phyloP scores from a whole-genome alignment of 1,284 basidiomycete species.

The Pyrrhoderma noxium region DNA sequence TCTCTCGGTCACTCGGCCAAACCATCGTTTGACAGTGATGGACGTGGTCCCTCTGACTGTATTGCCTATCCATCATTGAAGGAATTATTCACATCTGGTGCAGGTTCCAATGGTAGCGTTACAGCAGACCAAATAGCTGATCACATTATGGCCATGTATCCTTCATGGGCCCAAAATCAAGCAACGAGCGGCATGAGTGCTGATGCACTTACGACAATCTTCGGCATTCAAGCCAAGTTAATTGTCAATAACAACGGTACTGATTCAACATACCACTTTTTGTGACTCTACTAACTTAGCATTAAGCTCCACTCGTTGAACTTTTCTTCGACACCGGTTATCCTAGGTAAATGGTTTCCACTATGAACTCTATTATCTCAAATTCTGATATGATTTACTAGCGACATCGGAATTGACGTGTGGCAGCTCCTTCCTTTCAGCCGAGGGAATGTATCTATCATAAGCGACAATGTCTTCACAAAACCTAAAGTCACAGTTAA shows the following conservation, averaged over 20 bases:
- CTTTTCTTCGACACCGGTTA: conserved; percentile 27
- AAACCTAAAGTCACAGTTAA: conserved; percentile 41
- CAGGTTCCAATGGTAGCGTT: conserved; percentile 17
- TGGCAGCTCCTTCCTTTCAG: conserved; percentile 51
- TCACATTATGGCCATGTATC: conserved; percentile 29
- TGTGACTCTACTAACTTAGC: background rate
- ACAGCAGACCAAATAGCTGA: conserved; percentile 22
- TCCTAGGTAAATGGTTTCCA: conserved; percentile 8
- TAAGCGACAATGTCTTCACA: conserved; percentile 36
- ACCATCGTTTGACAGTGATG: conserved; percentile 28
- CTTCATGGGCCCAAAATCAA: conserved; percentile 36
- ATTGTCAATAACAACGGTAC: conserved; percentile 40
- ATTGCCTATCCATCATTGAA: conserved; percentile 42
- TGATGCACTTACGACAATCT: conserved; percentile 35
- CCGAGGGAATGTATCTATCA: conserved; percentile 42
- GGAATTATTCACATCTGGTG: conserved; percentile 36
- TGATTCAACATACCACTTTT: conserved; percentile 5
- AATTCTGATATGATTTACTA: conserved; percentile 17
- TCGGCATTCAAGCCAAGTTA: conserved; percentile 34
- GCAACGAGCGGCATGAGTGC: conserved; percentile 31
- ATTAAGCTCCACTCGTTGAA: conserved; percentile 38
- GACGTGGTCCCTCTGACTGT: conserved; percentile 35
- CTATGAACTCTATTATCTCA: background rate
- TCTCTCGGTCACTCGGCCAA: conserved; percentile 30
- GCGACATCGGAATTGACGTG: conserved; percentile 39